Conservation (phyloP, 2,329 filamentous ascomycete species). For the Balansia obtecta region DNA sequence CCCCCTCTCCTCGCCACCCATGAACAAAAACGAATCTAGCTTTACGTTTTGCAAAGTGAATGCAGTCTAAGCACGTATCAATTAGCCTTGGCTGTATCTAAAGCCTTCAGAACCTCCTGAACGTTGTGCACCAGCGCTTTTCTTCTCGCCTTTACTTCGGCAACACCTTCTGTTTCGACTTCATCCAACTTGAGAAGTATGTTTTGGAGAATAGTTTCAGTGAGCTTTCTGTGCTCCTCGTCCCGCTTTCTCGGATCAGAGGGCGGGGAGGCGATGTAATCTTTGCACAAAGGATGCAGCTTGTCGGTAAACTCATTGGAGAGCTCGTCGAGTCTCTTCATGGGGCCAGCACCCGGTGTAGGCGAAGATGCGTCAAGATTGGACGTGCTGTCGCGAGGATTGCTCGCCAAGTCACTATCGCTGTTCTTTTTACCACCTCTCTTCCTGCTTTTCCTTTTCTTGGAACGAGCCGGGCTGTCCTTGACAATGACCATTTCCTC, state of each 20-base stretch:
- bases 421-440: slow-evolving; percentile 24
- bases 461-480: slow-evolving; percentile 24
- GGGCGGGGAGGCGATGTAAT: slow-evolving; percentile 52
- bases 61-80: neutral
- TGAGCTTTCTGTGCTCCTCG: slow-evolving; percentile 63
- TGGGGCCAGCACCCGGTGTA: slow-evolving; percentile 22
- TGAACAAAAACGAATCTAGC: neutral
- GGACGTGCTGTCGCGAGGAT: slow-evolving; percentile 31
- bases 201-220: slow-evolving; percentile 65
- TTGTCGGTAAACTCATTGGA: slow-evolving; percentile 49
- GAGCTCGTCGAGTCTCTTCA: slow-evolving; percentile 54
- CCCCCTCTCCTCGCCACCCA: neutral
- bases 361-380: slow-evolving; percentile 20
- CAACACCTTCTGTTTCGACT: slow-evolving; percentile 60
- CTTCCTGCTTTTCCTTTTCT: slow-evolving; percentile 29
- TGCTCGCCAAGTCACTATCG: slow-evolving; percentile 29
- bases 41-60: neutral
- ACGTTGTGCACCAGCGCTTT: slow-evolving; percentile 64
- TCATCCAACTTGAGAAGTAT: slow-evolving; percentile 66
- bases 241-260: slow-evolving; percentile 52
- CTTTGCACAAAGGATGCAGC: slow-evolving; percentile 51
- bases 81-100: slow-evolving; percentile 39
- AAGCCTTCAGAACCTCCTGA: slow-evolving; percentile 49
- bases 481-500: slow-evolving; percentile 29
- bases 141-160: slow-evolving; percentile 49